These are phyloP conservation scores for Tolypocladium guangdongense DNA, from an alignment of 2,329 filamentous ascomycete genomes.

Conservation along the genomic window DNA sequence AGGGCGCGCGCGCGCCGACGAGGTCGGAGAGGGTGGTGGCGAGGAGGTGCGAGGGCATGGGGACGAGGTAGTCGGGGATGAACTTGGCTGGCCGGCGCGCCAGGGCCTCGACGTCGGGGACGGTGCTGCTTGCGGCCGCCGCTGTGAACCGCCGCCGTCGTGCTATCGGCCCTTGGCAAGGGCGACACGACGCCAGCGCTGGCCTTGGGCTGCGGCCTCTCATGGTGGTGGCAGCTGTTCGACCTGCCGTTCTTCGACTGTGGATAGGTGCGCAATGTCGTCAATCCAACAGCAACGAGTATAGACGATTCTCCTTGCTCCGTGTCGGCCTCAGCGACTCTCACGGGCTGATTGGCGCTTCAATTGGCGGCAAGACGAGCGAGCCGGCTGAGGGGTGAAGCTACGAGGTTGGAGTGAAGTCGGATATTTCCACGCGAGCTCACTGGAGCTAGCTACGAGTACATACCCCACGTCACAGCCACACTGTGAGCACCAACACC, in stretches of 20 bases:
- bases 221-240: neutral
- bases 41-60: conserved; percentile 55
- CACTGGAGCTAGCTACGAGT: too few relatives aligned
- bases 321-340: neutral
- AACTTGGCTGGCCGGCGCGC: conserved; percentile 19
- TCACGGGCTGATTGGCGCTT: neutral
- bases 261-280: neutral
- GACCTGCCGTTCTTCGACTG: neutral
- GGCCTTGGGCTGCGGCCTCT: neutral
- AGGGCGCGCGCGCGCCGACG: conserved; percentile 20
- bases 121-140: neutral
- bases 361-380: neutral
- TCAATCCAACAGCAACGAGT: neutral
- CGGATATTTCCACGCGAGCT: neutral
- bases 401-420: neutral
- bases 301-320: neutral
- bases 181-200: neutral
- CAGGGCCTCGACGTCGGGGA: conserved; percentile 9
- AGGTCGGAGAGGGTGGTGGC: conserved; percentile 48
- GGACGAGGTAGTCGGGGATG: conserved; percentile 36
- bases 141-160: neutral
- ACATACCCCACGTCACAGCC: neutral
- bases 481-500: too few relatives aligned
- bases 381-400: neutral
- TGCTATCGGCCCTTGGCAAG: neutral